Evolutionary conservation across 768 basidiomycete species (phyloP), one percentile per base, ranked within the genome.

Genomic region (Termitomyces sp.): DNA sequence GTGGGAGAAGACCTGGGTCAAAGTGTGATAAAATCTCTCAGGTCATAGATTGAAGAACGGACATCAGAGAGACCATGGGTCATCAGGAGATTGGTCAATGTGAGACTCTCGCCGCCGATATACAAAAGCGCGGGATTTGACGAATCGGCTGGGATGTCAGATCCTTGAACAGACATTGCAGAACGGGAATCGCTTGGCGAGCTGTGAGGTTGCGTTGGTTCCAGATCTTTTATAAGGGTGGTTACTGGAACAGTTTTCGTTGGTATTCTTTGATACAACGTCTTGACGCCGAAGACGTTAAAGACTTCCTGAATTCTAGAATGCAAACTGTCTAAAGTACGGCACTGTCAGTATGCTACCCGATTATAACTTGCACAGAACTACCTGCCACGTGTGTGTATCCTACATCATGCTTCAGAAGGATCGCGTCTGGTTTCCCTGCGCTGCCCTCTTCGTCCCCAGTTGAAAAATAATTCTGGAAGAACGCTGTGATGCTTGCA

Each of bases 51-150:
- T 27, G 13, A n/a, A 10, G 14, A 34, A 54, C 42, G 32, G 48
- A 92, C 93, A 52, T 81, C 74, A 55, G 78, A 84, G 0, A 76
- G 73, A 4, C 88, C 80, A 68, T 97, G 85, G 0, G 88, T 94
- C 76, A 98, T 87, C 42, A 97, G 78, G 7, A 98, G 69, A 65
- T 98, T 98, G 9, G 90, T 89, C 40, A 98, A 74, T 1, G 81
- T 81, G 3, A 95, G 81, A 59, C 85, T 87, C 69, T 97, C 92
- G 22, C 80, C 80, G 1, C 96, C 96, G 42, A 98, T 77, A 60
- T 82, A 82, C 37, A 84, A 66, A 50, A 84, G 74, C 3, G 62
- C 54, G 5, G 49, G 9, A 65, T 68, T 45, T 65, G 64, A 34
- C 62, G 57, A 55, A 55, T 57, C 4, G 37, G 34, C 13, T 60